These are phyloP conservation scores for Microdochium paspali DNA, from an alignment of 2,329 filamentous ascomycete genomes.

Conservation along the genomic window DNA sequence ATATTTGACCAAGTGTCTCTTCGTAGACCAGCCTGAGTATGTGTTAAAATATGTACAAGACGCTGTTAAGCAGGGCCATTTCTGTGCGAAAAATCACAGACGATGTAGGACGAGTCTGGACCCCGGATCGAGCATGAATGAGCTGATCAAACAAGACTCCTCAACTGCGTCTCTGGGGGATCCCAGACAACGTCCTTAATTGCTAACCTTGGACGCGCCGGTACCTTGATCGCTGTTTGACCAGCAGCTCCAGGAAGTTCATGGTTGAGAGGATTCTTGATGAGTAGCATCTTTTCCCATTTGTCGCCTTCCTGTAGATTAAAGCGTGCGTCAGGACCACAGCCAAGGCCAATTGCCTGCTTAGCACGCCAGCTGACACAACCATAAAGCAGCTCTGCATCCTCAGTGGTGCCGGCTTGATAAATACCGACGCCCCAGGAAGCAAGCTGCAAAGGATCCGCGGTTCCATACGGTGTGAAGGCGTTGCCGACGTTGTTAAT, in stretches of 20 bases:
- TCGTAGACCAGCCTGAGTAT: no score
- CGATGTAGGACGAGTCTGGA: no score
- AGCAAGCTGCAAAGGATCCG: slow-evolving; percentile 55
- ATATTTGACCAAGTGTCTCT: no score
- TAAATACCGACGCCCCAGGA: slow-evolving; percentile 57
- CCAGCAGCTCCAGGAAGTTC: slow-evolving; percentile 9
- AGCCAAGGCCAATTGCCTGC: slow-evolving; percentile 20
- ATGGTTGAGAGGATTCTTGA: slow-evolving; percentile 14
- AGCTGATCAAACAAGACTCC: slow-evolving; percentile 10
- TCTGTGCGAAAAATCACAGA: no score
- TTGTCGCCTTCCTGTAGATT: slow-evolving; percentile 8
- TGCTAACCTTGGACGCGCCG: slow-evolving; percentile 16
- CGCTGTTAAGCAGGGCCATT: no score
- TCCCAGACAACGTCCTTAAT: slow-evolving; percentile 28
- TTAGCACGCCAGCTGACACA: slow-evolving; percentile 26
- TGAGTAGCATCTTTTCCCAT: slow-evolving; percentile 15
- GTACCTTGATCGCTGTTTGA: slow-evolving; percentile 8
- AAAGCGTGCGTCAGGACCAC: neutral
- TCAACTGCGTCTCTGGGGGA: slow-evolving; percentile 19
- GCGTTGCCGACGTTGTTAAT: slow-evolving; percentile 69
- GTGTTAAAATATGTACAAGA: no score
- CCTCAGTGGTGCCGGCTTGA: slow-evolving; percentile 51
- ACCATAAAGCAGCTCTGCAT: slow-evolving; percentile 46
- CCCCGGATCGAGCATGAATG: no score
- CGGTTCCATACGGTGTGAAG: slow-evolving; percentile 61